phyloP scores from a whole-genome alignment of 2,329 filamentous ascomycete species.

The Emmonsia crescens region DNA sequence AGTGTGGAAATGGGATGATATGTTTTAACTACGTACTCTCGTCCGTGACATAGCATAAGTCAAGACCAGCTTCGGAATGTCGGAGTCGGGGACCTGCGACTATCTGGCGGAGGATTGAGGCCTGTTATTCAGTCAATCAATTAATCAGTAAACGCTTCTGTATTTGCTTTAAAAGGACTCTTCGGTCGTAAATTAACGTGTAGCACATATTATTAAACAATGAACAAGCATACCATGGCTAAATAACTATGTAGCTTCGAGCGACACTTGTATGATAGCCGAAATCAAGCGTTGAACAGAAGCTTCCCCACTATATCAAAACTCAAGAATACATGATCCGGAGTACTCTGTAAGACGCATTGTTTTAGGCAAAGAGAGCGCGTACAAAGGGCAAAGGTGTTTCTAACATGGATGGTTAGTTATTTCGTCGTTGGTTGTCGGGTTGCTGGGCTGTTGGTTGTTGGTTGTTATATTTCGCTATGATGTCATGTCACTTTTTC shows the following conservation, averaged over 20 bases:
- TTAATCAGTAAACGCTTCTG: background rate
- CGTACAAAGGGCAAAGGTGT: background rate
- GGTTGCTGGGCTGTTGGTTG: too few species aligned
- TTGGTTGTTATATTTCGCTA: background rate
- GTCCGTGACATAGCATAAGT: conserved; percentile 91
- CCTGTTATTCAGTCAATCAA: conserved; percentile 29
- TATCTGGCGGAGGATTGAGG: conserved; percentile 75
- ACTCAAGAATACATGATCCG: background rate
- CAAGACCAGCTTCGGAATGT: conserved; percentile 78
- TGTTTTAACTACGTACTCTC: conserved; percentile 38
- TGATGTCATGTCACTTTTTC: background rate
- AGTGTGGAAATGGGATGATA: conserved; percentile 22
- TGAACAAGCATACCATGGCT: background rate
- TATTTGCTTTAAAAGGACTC: background rate
- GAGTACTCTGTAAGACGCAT: background rate
- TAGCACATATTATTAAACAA: background rate
- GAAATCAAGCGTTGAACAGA: background rate
- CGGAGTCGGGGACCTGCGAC: conserved; percentile 76
- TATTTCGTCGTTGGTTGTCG: too few species aligned
- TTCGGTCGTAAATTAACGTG: background rate
- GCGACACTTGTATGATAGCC: background rate
- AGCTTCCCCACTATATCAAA: background rate
- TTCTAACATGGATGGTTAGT: background rate
- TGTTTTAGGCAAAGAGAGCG: background rate
- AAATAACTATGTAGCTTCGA: background rate